Evolutionary conservation across 306 rosid species (phyloP), one percentile per base, ranked within the genome.

Genomic region (Lathyrus sativus): DNA sequence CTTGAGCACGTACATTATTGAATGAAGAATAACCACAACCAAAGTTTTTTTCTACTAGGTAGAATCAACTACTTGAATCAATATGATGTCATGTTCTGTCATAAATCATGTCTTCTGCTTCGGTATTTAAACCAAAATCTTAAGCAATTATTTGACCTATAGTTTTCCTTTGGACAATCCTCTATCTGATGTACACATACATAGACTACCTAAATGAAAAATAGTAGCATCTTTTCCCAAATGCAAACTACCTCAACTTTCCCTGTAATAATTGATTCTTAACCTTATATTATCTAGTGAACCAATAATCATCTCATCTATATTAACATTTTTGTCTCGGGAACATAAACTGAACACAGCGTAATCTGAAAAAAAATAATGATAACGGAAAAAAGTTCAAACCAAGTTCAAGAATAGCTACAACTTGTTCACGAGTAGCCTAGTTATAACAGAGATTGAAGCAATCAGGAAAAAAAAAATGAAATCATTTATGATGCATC

Each of bases 251-350:
- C 70, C 70, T 4, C 24, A 14, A 45, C 14, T 43, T 44, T n/a
- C 26, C 22, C 43, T 13, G 26, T 8, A 45, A 45, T 28, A 46
- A 45, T 45, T 44, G 6, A 28, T 14, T 65, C 56, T 22, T 8
- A 28, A 45, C 7, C 70, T 15, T 26, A 4, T 19, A 19, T 26
- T 43, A n/a, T 44, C 11, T 44, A 28, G n/a, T 28, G 42, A 45
- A 13, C 24, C 24, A 44, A 2, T 65, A 6, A 28, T 24, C 33
- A 13, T 42, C 28, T 38, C 9, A 38, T 17, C 45, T 59, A 59
- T 15, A 26, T 33, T 33, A 63, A 22, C 54, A 42, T 63, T 42
- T 63, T 63, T n/a, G 18, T 63, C 54, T 63, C 54, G 3, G 9
- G 0, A 31, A 5, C 35, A 31, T 31, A 31, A 31, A 31, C 35